A percentile compares a stretch with the other conserved stretches of the same genome.
These are phyloP conservation scores for Sporodiniella umbellata DNA, from an alignment of 371 early-diverging fungal species.

Conservation along the genomic window DNA sequence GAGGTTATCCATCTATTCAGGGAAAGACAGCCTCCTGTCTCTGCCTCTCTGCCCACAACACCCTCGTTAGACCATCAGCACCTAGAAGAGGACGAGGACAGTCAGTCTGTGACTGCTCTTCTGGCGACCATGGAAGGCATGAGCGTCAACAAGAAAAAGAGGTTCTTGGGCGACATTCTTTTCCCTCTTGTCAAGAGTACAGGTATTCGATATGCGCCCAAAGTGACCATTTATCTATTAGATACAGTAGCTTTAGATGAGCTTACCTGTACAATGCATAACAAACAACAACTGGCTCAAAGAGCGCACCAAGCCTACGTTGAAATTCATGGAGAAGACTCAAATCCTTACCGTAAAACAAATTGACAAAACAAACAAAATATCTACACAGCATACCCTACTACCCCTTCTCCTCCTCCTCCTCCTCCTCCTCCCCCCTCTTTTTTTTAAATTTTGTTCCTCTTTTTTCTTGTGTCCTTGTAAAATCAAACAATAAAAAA, in stretches of 20 bases:
- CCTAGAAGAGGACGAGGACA: background rate
- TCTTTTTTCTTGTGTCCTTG: no score
- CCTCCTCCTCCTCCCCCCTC: no score
- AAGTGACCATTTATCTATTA: conserved; percentile 43
- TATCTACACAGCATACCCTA: no score
- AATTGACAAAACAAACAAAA: no score
- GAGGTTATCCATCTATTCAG: conserved; percentile 24
- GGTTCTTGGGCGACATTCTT: conserved; percentile 28
- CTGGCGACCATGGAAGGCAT: conserved; percentile 22
- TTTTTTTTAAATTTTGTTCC: no score
- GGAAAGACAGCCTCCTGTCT: no score
- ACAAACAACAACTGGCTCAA: conserved; percentile 20
- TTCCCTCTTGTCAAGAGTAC: conserved; percentile 36
- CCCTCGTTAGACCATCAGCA: conserved; percentile 10
- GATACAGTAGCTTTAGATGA: conserved; percentile 48
- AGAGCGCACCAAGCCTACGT: conserved; percentile 9
- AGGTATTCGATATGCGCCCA: conserved; percentile 36
- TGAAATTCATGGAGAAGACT: conserved; percentile 4
- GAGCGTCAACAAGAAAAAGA: conserved; percentile 25
- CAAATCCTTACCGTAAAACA: background rate
- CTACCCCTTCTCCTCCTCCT: no score
- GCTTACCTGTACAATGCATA: conserved; percentile 46
- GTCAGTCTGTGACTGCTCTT: conserved; percentile 2
- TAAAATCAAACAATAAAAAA: no score
- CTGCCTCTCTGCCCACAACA: conserved; percentile 6